Evolutionary conservation across 2,329 filamentous ascomycete genomes (phyloP).

Genomic region (Pseudopyricularia javanii): DNA sequence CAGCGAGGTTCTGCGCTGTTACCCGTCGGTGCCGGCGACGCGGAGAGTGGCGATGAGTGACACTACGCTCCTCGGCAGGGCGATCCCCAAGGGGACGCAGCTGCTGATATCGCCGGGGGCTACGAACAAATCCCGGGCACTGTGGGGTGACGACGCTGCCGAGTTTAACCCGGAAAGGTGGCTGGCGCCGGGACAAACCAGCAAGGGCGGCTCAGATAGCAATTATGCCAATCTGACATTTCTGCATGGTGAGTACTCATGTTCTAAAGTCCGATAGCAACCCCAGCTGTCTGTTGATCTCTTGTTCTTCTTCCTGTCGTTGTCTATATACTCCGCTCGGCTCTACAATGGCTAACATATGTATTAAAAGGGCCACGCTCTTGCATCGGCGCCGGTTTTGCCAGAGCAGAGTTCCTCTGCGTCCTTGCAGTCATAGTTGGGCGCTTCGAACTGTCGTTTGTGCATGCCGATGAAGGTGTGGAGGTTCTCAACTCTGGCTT

Average conservation of each 20-base stretch:
- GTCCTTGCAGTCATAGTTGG: not conserved
- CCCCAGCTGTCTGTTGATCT: not conserved
- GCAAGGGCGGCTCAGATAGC: not conserved
- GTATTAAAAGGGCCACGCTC: not conserved
- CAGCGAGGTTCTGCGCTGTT: slow-evolving; percentile 55
- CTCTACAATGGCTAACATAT: not conserved
- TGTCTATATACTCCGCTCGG: not conserved
- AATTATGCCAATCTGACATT: not conserved
- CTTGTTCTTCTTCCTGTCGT: not conserved
- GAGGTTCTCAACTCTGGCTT: too few relatives aligned
- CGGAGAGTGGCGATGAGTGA: slow-evolving; percentile 45
- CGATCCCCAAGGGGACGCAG: slow-evolving; percentile 51
- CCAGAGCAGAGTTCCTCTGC: not conserved
- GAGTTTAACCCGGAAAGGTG: not conserved
- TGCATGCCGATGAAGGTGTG: not conserved
- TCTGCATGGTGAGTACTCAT: not conserved
- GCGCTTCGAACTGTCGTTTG: not conserved
- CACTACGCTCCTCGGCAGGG: slow-evolving; percentile 42
- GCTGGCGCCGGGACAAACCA: not conserved
- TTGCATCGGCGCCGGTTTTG: not conserved
- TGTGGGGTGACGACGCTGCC: not conserved
- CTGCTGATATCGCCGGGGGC: not conserved
- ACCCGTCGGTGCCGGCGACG: slow-evolving; percentile 54
- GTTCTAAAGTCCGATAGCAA: not conserved
- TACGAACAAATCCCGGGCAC: not conserved